These are phyloP conservation scores for Medicago truncatula DNA, from an alignment of 306 rosid species.

Conservation along the genomic window DNA sequence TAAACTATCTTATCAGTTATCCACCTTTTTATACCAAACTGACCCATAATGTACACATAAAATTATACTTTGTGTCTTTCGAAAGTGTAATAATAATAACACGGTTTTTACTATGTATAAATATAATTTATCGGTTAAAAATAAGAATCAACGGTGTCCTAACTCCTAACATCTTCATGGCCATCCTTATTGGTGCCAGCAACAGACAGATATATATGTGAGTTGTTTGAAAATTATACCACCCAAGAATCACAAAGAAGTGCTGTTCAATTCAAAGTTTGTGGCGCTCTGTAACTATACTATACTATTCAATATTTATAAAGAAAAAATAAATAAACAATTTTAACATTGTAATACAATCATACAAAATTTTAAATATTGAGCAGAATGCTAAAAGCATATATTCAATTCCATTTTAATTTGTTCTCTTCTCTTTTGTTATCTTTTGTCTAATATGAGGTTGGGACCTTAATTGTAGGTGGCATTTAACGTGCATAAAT, in stretches of 20 bases:
- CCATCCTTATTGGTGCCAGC: not conserved
- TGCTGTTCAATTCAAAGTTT: not conserved
- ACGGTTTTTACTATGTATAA: too few species aligned
- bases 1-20: too few species aligned
- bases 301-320: not conserved
- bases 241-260: not conserved
- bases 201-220: not conserved
- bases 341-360: not conserved
- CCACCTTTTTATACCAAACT: too few species aligned
- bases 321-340: not conserved
- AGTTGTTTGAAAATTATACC: not conserved
- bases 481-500: too few species aligned
- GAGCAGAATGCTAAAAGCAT: not conserved
- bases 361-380: not conserved
- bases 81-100: too few species aligned
- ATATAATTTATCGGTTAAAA: not conserved
- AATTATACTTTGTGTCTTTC: too few species aligned
- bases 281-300: not conserved
- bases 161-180: not conserved
- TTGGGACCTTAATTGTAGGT: too few species aligned
- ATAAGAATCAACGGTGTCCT: not conserved
- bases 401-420: not conserved
- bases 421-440: too few species aligned
- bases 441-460: too few species aligned
- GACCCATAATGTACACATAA: too few species aligned